phyloP scores from a whole-genome alignment of 352 stramenopile species.

The Pythium insidiosum region DNA sequence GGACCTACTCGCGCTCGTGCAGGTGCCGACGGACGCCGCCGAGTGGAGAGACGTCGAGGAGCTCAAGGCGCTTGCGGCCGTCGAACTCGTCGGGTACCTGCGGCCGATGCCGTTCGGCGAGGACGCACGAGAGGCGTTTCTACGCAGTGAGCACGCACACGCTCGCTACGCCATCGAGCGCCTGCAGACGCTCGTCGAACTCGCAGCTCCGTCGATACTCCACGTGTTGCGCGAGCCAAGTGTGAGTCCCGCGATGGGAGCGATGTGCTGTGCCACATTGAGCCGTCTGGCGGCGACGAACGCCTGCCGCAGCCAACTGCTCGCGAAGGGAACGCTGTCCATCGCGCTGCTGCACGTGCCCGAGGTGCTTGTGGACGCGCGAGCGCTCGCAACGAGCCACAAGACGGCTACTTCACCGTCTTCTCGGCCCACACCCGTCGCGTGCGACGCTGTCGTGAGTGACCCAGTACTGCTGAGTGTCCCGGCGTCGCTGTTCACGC shows the following conservation, averaged over 20 bases:
- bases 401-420: neutral
- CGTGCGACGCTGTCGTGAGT: conserved; percentile 25
- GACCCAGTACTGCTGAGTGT: conserved; percentile 41
- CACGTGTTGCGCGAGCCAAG: conserved; percentile 49
- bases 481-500: conserved; percentile 49
- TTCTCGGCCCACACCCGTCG: conserved; percentile 7
- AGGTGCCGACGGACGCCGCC: conserved; percentile 29
- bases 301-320: conserved; percentile 26
- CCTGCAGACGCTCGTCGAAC: conserved; percentile 31
- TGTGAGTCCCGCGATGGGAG: conserved; percentile 21
- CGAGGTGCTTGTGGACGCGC: conserved; percentile 24
- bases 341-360: conserved; percentile 48
- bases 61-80: conserved; percentile 28
- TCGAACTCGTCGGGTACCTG: conserved; percentile 55
- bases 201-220: conserved; percentile 45
- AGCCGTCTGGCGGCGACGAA: conserved; percentile 62
- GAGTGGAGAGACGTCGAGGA: conserved; percentile 38
- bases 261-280: conserved; percentile 43
- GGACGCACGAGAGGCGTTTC: conserved; percentile 26
- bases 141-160: conserved; percentile 20
- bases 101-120: conserved; percentile 55
- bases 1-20: conserved; percentile 52
- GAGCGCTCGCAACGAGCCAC: conserved; percentile 1
- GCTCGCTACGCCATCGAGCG: conserved; percentile 34
- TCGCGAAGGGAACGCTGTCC: conserved; percentile 45